Base-by-base conservation (phyloP, 2,329 filamentous ascomycete species). In the Gaeumannomyces tritici region DNA sequence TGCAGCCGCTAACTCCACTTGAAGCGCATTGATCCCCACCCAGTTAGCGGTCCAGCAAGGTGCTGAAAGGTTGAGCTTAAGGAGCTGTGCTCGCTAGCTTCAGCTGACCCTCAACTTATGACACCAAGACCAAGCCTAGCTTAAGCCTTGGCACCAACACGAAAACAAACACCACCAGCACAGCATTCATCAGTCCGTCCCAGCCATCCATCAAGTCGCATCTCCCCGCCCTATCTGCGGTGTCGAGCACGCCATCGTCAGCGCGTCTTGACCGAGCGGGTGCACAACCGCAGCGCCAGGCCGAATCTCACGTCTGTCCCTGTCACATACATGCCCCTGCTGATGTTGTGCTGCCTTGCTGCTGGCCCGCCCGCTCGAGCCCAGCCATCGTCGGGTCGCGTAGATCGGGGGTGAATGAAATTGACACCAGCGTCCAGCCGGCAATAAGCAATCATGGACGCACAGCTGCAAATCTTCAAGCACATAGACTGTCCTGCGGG, bases 401-500 rank as follows among this genome's bases (percentile, higher is more conserved):
- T 13, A 51, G 11, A 21, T 24, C 42, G 24, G 24, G n/a, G n/a
- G n/a, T n/a, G n/a, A 24, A 21, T n/a, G 42, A 51, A 24, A n/a
- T n/a, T 24, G 42, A 51, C 42, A 21, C 11, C 42, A n/a, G 42
- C 21, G 21, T n/a, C 24, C 7, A 9, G 42, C 42, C 21, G 42
- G 21, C 42, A n/a, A 51, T 11, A 21, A 24, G n/a, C 51, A 27
- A 56, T 18, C 15, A 61, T 61, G 60, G 60, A 61, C 42, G 29
- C 55, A 18, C 54, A 55, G 2, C 26, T 61, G 33, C 31, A 61
- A 26, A 61, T 69, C 4, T 61, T 69, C 57, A 68, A 66, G 60
- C 68, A 69, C 60, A 69, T 69, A 15, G 63, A 66, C 24, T 69
- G 68, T 26, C 68, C 68, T 24, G 63, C 63, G 2, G 68, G 67